Conservation (phyloP, 129 eudicot species). For the Lonicera japonica region DNA sequence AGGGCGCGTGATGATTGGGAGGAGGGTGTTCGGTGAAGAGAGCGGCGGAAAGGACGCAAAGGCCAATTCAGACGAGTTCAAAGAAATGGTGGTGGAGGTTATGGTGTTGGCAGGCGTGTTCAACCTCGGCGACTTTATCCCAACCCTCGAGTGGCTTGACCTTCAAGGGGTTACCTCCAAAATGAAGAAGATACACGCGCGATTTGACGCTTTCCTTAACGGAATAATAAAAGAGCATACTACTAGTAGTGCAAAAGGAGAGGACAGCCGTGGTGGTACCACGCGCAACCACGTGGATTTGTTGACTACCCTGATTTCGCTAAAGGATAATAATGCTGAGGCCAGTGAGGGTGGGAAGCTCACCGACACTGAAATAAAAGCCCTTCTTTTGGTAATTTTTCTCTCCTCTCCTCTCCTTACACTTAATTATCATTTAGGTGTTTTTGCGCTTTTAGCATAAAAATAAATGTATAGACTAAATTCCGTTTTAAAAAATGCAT, state of each 20-base stretch:
- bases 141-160: conserved; percentile 58
- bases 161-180: conserved; percentile 59
- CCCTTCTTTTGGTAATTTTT: conserved; percentile 56
- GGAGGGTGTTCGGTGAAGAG: conserved; percentile 59
- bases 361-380: conserved; percentile 71
- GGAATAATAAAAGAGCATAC: conserved; percentile 58
- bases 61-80: conserved; percentile 83
- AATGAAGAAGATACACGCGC: conserved; percentile 74
- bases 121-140: conserved; percentile 82
- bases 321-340: conserved; percentile 50
- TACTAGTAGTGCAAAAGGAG: neutral
- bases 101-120: conserved; percentile 81
- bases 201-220: conserved; percentile 58
- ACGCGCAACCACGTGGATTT: conserved; percentile 30
- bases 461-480: too few species aligned
- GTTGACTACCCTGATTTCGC: conserved; percentile 42
- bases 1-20: conserved; percentile 69
- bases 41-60: conserved; percentile 31
- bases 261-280: neutral
- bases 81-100: conserved; percentile 83
- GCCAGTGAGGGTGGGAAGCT: conserved; percentile 51
- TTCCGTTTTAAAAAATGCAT: too few species aligned
- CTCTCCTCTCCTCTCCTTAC: neutral
- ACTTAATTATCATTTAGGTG: too few species aligned
- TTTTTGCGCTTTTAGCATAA: too few species aligned